Evolutionary conservation across 768 basidiomycete species (phyloP).

Genomic region (Mycena leptocephala): DNA sequence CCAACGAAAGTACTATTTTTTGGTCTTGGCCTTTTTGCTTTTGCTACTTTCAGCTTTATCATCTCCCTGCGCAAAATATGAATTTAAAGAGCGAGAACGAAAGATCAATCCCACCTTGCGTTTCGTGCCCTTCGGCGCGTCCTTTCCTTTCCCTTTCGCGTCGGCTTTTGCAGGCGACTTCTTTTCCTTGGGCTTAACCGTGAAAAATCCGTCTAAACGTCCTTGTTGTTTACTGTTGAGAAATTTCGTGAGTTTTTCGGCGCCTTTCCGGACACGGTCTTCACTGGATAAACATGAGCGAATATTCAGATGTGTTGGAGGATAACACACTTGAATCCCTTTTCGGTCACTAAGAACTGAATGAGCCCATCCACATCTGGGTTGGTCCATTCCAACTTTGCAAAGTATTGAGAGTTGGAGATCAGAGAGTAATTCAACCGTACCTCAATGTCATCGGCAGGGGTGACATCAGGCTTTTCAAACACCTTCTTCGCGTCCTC

Average conservation of each 20-base stretch:
- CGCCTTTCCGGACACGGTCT: slow-evolving; percentile 96
- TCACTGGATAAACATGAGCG: slow-evolving; percentile 71
- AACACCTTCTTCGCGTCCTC: slow-evolving; percentile 95
- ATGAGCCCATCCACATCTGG: slow-evolving; percentile 96
- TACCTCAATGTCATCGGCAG: slow-evolving; percentile 91
- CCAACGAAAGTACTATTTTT: slow-evolving; percentile 46
- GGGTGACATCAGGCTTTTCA: slow-evolving; percentile 89
- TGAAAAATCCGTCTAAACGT: slow-evolving; percentile 96
- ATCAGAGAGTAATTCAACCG: slow-evolving; percentile 25
- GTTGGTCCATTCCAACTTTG: slow-evolving; percentile 92
- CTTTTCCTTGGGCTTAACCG: slow-evolving; percentile 75
- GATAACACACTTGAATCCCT: slow-evolving; percentile 92
- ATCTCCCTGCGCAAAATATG: slow-evolving; percentile 48
- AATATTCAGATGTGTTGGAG: neutral
- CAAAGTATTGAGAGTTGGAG: neutral
- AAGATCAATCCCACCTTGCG: slow-evolving; percentile 65
- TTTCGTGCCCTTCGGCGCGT: slow-evolving; percentile 59
- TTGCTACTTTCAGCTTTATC: slow-evolving; percentile 56
- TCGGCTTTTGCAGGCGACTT: slow-evolving; percentile 47
- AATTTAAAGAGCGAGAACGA: neutral
- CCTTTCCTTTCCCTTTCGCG: slow-evolving; percentile 57
- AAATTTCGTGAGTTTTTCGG: slow-evolving; percentile 92
- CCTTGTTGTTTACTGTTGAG: slow-evolving; percentile 96
- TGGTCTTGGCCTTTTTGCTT: slow-evolving; percentile 60
- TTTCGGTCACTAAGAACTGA: slow-evolving; percentile 93